phyloP scores from a whole-genome alignment of 306 rosid genomes.

The Ziziphus jujuba region DNA sequence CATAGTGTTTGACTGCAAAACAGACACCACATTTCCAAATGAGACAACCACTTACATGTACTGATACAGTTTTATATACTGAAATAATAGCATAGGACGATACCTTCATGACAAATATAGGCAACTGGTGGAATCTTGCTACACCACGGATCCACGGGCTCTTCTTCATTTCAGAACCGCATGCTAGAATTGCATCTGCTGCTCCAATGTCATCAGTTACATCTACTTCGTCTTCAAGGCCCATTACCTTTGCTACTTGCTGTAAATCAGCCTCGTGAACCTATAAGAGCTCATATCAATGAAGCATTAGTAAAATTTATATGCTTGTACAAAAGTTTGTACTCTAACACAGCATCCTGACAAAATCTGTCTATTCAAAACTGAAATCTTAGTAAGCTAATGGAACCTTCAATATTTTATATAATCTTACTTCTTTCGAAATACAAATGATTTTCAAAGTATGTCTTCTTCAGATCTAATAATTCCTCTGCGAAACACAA shows the following conservation, averaged over 20 bases:
- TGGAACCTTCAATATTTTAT: conserved; percentile 9
- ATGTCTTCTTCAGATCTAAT: background rate
- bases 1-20: conserved; percentile 87
- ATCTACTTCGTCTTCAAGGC: conserved; percentile 76
- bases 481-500: background rate
- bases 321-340: conserved; percentile 9
- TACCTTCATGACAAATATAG: conserved; percentile 91
- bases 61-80: background rate
- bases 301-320: conserved; percentile 1
- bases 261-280: conserved; percentile 84
- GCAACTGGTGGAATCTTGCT: conserved; percentile 89
- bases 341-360: conserved; percentile 10
- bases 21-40: conserved; percentile 24
- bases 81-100: background rate
- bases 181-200: conserved; percentile 84
- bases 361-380: conserved; percentile 10
- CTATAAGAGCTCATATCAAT: conserved; percentile 36
- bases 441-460: background rate
- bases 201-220: conserved; percentile 77
- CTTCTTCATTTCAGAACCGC: conserved; percentile 74
- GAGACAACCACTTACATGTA: background rate
- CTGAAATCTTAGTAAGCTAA: background rate
- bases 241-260: conserved; percentile 93
- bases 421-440: background rate
- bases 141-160: conserved; percentile 85